Base-by-base conservation (phyloP, 2,329 filamentous ascomycete species). In the Iodosphaeria phyllophila region DNA sequence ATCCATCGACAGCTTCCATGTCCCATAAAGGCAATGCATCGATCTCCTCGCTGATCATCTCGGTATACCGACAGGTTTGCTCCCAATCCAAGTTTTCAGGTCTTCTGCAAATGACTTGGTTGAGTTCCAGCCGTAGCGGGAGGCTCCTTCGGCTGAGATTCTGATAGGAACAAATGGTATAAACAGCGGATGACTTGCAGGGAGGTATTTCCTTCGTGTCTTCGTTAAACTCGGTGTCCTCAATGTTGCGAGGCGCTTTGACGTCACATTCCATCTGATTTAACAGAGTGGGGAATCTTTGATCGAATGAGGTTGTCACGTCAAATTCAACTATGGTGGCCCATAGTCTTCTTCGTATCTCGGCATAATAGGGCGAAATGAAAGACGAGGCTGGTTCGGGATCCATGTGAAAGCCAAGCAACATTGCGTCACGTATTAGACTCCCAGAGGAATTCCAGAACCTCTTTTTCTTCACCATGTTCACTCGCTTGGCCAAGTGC, bases 391-490 rank as follows among this genome's bases (percentile, higher is more conserved):
- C 60, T 29, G 59, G 54, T 35, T 60, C 59, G 3, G 64, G 64
- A 37, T 71, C 66, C 11, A 61, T 59, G 35, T 72, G 66, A 23
- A 72, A 49, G 10, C 64, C 65, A 16, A 70, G 58, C 2, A 59
- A 58, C 29, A 71, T 60, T 27, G 60, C 64, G 25, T 70, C 60
- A 23, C 64, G 62, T 9, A 68, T 56, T 28, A 71, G 48, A 5
- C 57, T 51, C 1, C 65, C 64, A 1, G 65, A 53, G 19, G 56
- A 53, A 10, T 61, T 65, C 65, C 65, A 71, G 42, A 66, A 70
- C 8, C 63, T 54, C 53, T 71, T 71, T 55, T 71, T 71, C 50
- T 70, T 68, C 33, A 71, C 58, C 3, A 60, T 64, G 43, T 72
- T 72, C 33, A 70, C 59, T 16, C 62, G 52, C 50, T 70, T 71